Conservation (phyloP, 2,329 filamentous ascomycete species). For the Cadophora luteo-olivacea region DNA sequence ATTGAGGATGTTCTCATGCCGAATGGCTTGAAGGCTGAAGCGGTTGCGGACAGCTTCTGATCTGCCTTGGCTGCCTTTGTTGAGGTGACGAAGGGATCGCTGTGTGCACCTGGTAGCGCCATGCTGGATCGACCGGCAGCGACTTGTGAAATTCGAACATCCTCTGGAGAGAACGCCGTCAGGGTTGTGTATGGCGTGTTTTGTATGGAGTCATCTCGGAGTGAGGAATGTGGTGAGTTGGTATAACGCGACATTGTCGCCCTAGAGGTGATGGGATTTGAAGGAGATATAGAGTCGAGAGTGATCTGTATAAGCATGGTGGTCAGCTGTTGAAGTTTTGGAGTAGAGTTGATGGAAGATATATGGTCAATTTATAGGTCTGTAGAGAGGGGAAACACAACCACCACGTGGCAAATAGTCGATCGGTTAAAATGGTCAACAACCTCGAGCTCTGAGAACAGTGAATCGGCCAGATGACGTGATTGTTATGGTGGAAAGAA, state of each 20-base stretch:
- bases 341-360: neutral
- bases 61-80: slow-evolving; percentile 43
- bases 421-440: neutral
- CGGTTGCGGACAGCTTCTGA: slow-evolving; percentile 67
- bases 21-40: slow-evolving; percentile 65
- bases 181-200: slow-evolving; percentile 70
- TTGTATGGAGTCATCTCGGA: slow-evolving; percentile 61
- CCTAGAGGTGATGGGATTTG: neutral
- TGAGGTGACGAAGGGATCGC: slow-evolving; percentile 57
- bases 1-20: slow-evolving; percentile 20
- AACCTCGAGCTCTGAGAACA: neutral
- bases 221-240: slow-evolving; percentile 50
- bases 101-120: slow-evolving; percentile 32
- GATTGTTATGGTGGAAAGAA: neutral
- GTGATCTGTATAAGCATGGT: neutral
- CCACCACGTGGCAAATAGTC: neutral
- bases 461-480: neutral
- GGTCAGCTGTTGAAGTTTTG: neutral
- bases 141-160: slow-evolving; percentile 40
- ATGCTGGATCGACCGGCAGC: slow-evolving; percentile 33
- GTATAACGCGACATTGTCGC: slow-evolving; percentile 24
- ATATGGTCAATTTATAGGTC: neutral
- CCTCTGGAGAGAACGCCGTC: slow-evolving; percentile 69
- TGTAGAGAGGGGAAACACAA: neutral
- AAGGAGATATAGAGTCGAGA: no score